These are phyloP conservation scores for Cetraspora pellucida DNA, from an alignment of 192 early-diverging fungal genomes.

Conservation along the genomic window DNA sequence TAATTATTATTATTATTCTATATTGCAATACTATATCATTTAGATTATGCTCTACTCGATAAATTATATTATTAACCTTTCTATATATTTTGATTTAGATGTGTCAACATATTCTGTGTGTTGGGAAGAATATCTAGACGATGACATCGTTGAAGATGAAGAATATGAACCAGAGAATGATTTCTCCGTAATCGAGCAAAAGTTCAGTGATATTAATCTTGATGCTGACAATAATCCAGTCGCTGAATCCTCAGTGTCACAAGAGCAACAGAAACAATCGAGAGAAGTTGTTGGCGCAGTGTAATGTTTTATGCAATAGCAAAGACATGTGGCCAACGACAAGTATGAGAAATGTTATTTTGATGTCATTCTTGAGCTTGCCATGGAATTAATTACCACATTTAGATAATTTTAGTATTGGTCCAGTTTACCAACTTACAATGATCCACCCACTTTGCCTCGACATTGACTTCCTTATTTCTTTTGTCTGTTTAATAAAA, in stretches of 20 bases:
- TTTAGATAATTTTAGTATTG: too few species aligned
- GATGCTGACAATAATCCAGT: neutral
- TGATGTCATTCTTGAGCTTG: too few species aligned
- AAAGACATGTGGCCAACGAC: too few species aligned
- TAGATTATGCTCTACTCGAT: too few species aligned
- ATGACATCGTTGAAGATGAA: neutral
- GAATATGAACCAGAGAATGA: neutral
- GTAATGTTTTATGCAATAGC: neutral
- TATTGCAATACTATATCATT: too few species aligned
- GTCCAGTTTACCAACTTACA: too few species aligned
- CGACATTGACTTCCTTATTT: too few species aligned
- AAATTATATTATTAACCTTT: neutral
- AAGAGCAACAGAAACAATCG: neutral
- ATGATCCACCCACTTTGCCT: too few species aligned
- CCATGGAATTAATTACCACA: too few species aligned
- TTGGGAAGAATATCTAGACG: neutral
- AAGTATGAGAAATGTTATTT: too few species aligned
- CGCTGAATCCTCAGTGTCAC: neutral
- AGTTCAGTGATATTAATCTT: neutral
- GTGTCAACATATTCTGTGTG: neutral
- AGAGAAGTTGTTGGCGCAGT: slow-evolving; percentile 4
- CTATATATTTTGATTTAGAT: neutral
- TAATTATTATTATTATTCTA: neutral
- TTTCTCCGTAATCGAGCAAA: neutral
- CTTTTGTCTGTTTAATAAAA: too few species aligned